These are phyloP conservation scores for Ilyonectria mors-panacis DNA, from an alignment of 2,329 filamentous ascomycete genomes.

Conservation along the genomic window DNA sequence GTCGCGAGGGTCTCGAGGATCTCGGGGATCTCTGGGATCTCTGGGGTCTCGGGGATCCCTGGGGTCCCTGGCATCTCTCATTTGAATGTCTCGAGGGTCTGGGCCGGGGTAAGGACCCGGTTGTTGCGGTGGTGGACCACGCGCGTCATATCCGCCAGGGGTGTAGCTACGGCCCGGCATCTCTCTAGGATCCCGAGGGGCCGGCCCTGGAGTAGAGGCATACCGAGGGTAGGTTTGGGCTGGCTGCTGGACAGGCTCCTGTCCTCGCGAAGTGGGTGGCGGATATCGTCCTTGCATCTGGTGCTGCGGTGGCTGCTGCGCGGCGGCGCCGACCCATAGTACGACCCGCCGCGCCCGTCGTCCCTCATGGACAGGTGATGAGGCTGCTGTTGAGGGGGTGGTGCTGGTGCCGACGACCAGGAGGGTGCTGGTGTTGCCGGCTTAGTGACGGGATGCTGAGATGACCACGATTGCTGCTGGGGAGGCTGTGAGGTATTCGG, in stretches of 20 bases:
- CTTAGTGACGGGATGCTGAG: conserved; percentile 52
- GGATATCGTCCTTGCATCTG: conserved; percentile 57
- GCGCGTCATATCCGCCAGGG: conserved; percentile 59
- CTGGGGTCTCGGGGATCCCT: conserved; percentile 49
- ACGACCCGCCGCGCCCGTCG: conserved; percentile 53
- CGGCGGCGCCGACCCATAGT: conserved; percentile 52
- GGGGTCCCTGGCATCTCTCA: conserved; percentile 54
- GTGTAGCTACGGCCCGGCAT: conserved; percentile 63
- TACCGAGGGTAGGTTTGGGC: conserved; percentile 61
- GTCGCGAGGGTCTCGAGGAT: conserved; percentile 42
- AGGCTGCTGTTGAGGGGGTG: conserved; percentile 49
- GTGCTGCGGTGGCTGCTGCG: conserved; percentile 54
- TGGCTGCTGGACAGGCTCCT: conserved; percentile 58
- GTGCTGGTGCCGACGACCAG: conserved; percentile 53
- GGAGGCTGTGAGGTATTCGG: conserved; percentile 54
- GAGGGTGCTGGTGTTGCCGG: conserved; percentile 53
- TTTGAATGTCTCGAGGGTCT: conserved; percentile 54
- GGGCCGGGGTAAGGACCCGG: conserved; percentile 52
- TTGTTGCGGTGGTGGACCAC: conserved; percentile 56
- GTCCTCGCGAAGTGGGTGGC: conserved; percentile 56
- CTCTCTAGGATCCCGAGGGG: conserved; percentile 60
- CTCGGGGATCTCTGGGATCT: conserved; percentile 37
- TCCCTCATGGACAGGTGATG: conserved; percentile 57
- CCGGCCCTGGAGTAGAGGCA: conserved; percentile 59
- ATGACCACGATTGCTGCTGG: conserved; percentile 53